Base-by-base conservation (phyloP, 345 rosid genomes). In the Heritiera littoralis region DNA sequence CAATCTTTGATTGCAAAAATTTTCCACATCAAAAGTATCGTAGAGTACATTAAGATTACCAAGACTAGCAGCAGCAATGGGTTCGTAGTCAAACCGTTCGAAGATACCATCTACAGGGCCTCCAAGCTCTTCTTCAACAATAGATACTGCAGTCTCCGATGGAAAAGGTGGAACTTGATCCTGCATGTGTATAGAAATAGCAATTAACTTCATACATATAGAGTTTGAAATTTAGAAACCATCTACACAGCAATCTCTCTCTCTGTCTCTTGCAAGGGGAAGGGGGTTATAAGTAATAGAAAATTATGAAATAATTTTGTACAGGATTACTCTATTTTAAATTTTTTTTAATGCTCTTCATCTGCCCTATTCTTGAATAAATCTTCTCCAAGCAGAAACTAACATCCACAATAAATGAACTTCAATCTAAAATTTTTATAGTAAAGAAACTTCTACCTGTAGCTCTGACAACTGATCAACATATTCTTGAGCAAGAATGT, bases 141-240 rank as follows among this genome's bases (percentile, higher is more conserved):
- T 96, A 38, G 94, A 83, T 60, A 92, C 74, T 68, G 98, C 97
- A 61, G 96, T 92, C 67, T 92, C 94, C 20, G 99, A 96, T 77
- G 99, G 88, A 79, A 96, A 96, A 15, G 99, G 99, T 77, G 99
- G 99, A 86, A 96, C 99, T 92, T 96, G 98, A 90, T 96, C 99
- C 99, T 96, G 84, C 66, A 84, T 2, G 32, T 78, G 69, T 35
- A 35, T 35, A 35, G 38, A 35, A 60, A 67, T 61, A 79, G 48
- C 46, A 65, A 77, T 72, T 83, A 30, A 76, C 52, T 23, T 32
- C 72, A 68, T 45, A 28, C 59, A 38, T n/a, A 59, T 52, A 71
- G 7, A 51, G 8, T 72, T 70, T 72, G 13, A 41, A 70, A 61
- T 28, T 17, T 54, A 13, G 75, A 67, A 56, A 69, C 63, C 15